Evolutionary conservation across 768 basidiomycete species (phyloP), one percentile per base, ranked within the genome.

Genomic region (Saitozyma sp.): DNA sequence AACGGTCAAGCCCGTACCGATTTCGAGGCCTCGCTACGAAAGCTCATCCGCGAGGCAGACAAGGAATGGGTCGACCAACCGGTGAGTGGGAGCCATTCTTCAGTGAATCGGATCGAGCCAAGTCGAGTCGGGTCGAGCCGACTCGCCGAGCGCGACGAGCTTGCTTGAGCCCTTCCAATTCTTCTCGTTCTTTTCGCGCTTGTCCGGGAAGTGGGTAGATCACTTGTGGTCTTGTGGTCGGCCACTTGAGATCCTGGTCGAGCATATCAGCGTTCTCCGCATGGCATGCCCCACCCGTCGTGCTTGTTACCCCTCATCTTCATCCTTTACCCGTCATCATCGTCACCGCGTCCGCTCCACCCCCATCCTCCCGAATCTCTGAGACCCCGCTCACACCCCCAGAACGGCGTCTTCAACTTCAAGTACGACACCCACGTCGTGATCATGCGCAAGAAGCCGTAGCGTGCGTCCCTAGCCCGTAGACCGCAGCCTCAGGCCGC

Each of bases 401-500:
- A 76, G 74, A 63, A 85, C 55, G 90, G 91, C 0, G 77, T 85
- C 9, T 95, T 93, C 74, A 84, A 89, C 69, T 93, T 91, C 75
- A 88, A 88, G 0, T 92, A 92, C 82, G 84, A 84, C 76, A 87
- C 87, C 6, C 65, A 71, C 51, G 54, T 71, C 6, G 62, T 76
- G 39, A 56, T 67, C 54, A 64, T 67, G 45, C 56, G 63, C 11
- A 65, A 63, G 43, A 55, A 65, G 56, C 45, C n/a, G n/a, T 29
- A 29, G 29, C 29, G 2, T 29, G 29, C 5, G 5, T 2, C 29
- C 29, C 29, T 29, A 5, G 29, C 29, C 29, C 29, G 29, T 29
- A 29, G 29, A 29, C 29, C 29, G 29, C n/a, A n/a, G n/a, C n/a
- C n/a, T n/a, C n/a, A n/a, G n/a, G n/a, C n/a, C n/a, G n/a, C n/a